A percentile compares a stretch with the other conserved stretches of the same genome.
These are phyloP conservation scores for Pochonia chlamydosporia DNA, from an alignment of 2,329 filamentous ascomycete species.

Conservation along the genomic window DNA sequence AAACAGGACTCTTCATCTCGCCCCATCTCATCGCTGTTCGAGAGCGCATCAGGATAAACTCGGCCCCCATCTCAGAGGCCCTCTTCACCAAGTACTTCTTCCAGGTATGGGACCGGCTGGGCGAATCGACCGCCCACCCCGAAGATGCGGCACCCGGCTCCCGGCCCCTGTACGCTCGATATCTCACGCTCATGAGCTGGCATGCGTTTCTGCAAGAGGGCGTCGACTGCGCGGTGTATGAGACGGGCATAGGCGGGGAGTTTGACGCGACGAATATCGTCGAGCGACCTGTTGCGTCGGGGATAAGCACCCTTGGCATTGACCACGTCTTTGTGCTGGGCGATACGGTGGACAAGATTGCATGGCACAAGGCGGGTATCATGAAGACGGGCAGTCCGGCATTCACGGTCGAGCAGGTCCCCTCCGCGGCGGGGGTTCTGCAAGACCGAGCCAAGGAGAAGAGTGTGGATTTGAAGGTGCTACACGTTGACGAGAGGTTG, in stretches of 20 bases:
- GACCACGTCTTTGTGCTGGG: slow-evolving; percentile 63
- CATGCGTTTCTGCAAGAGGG: slow-evolving; percentile 60
- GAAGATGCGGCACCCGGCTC: slow-evolving; percentile 29
- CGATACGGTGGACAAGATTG: slow-evolving; percentile 57
- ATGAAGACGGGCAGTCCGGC: slow-evolving; percentile 55
- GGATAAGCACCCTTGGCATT: slow-evolving; percentile 61
- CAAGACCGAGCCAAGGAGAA: slow-evolving; percentile 47
- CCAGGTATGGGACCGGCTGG: slow-evolving; percentile 57
- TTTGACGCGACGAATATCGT: slow-evolving; percentile 66
- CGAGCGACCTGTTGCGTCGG: slow-evolving; percentile 48
- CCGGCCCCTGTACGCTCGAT: slow-evolving; percentile 54
- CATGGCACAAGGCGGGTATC: slow-evolving; percentile 71
- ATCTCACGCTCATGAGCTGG: slow-evolving; percentile 59
- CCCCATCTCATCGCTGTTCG: slow-evolving; percentile 63
- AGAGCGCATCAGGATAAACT: slow-evolving; percentile 61
- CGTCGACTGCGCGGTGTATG: slow-evolving; percentile 58
- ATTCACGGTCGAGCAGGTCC: slow-evolving; percentile 50
- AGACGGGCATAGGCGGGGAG: slow-evolving; percentile 63
- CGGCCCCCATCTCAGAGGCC: slow-evolving; percentile 48
- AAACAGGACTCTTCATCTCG: slow-evolving; percentile 61
- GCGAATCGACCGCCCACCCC: slow-evolving; percentile 24
- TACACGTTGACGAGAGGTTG: slow-evolving; percentile 42
- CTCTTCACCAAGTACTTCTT: slow-evolving; percentile 63
- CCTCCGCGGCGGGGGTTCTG: slow-evolving; percentile 40
- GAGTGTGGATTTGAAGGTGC: slow-evolving; percentile 37